phyloP scores from a whole-genome alignment of 495 filamentous ascomycete genomes.

The Usnea hakonensis region DNA sequence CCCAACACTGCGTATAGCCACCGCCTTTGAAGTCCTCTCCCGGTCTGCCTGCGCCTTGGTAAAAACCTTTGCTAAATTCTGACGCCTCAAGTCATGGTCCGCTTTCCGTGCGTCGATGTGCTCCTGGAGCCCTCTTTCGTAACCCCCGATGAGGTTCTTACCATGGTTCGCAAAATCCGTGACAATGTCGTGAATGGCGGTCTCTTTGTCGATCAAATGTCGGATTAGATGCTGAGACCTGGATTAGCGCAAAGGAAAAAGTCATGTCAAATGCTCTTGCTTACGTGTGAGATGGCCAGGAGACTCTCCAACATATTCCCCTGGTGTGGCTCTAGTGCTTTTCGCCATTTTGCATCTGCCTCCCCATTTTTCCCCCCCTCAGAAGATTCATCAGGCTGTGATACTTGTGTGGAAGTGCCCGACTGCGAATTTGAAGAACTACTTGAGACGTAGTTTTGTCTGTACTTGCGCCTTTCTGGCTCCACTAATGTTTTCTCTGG shows the following conservation, averaged over 20 bases:
- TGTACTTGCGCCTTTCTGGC: background rate
- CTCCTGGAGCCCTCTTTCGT: background rate
- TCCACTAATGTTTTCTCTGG: constrained; percentile 16
- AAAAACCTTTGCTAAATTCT: background rate
- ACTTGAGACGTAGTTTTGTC: background rate
- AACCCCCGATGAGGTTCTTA: constrained; percentile 1
- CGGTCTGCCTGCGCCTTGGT: background rate
- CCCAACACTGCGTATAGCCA: background rate
- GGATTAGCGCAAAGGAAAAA: background rate
- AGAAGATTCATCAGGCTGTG: background rate
- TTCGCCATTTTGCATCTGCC: constrained; percentile 1
- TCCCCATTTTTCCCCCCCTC: background rate
- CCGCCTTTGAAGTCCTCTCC: background rate
- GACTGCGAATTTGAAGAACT: constrained; percentile 2
- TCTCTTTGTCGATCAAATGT: constrained; percentile 15
- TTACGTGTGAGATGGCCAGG: constrained; percentile 15
- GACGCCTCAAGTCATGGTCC: background rate
- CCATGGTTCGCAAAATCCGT: constrained; percentile 4
- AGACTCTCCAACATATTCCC: constrained; percentile 11
- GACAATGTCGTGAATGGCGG: constrained; percentile 11
- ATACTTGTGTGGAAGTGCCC: background rate
- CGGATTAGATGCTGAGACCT: constrained; percentile 9
- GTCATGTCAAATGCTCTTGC: background rate
- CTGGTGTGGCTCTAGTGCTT: constrained; percentile 14
- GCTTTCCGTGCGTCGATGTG: background rate